These are phyloP conservation scores for Noccaea bulbosa DNA, from an alignment of 345 rosid genomes.

Conservation along the genomic window DNA sequence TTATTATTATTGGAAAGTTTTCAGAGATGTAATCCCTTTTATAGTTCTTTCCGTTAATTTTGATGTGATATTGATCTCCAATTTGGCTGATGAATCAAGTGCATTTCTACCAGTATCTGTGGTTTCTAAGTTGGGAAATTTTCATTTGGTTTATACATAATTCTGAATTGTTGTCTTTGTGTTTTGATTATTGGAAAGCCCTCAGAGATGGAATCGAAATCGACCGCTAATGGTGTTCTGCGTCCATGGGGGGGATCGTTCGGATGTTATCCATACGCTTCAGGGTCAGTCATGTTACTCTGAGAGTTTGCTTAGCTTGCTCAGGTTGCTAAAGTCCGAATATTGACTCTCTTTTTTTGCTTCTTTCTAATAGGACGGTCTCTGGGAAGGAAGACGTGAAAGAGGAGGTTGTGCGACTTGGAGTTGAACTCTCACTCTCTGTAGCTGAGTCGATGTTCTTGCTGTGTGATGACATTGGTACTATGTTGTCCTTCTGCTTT, in stretches of 20 bases:
- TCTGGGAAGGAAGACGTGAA: neutral
- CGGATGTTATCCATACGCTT: neutral
- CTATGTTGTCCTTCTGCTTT: neutral
- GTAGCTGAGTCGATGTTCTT: neutral
- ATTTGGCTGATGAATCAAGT: too few species aligned
- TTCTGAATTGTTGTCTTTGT: too few species aligned
- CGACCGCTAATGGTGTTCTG: neutral
- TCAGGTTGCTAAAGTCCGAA: neutral
- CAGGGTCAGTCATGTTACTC: neutral
- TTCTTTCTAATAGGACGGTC: neutral
- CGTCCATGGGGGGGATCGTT: neutral
- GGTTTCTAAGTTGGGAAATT: too few species aligned
- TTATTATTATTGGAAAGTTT: too few species aligned
- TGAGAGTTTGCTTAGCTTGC: neutral
- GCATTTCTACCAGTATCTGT: too few species aligned
- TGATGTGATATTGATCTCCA: too few species aligned
- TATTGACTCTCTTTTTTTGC: neutral
- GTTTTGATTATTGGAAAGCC: neutral
- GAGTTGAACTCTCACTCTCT: neutral
- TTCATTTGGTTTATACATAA: too few species aligned
- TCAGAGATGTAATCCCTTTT: too few species aligned
- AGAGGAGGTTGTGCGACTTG: constrained; percentile 8
- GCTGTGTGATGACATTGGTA: neutral
- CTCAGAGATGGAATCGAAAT: neutral
- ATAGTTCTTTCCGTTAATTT: too few species aligned